Evolutionary conservation across 2,329 filamentous ascomycete species (phyloP).

Genomic region (Neophaeococcomyces mojaviensis): DNA sequence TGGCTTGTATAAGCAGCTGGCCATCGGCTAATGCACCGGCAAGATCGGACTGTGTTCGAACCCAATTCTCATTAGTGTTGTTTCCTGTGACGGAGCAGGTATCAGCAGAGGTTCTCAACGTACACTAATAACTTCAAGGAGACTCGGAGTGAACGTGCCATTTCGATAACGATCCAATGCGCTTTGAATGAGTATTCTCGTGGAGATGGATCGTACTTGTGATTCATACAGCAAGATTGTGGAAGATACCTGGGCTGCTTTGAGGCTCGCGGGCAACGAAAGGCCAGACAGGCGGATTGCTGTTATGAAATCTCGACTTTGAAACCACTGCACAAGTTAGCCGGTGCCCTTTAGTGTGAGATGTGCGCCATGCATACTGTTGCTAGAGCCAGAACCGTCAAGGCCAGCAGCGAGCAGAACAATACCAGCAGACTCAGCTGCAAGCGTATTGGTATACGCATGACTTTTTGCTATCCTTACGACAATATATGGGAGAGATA

Average conservation of each 20-base stretch:
- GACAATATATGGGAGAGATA: background rate
- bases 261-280: constrained; percentile 73
- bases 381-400: constrained; percentile 73
- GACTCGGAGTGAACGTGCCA: constrained; percentile 17
- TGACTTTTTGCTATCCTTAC: constrained; percentile 29
- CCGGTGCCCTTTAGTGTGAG: constrained; percentile 49
- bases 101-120: constrained; percentile 4
- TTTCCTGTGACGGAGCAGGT: constrained; percentile 37
- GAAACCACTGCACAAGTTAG: constrained; percentile 46
- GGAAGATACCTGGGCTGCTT: constrained; percentile 71
- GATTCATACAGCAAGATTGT: constrained; percentile 74
- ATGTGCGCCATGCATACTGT: constrained; percentile 36
- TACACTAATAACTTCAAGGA: constrained; percentile 2
- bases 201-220: constrained; percentile 63
- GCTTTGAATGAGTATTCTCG: constrained; percentile 48
- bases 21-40: constrained; percentile 59
- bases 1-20: constrained; percentile 59
- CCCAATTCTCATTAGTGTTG: constrained; percentile 53
- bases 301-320: constrained; percentile 55
- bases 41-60: constrained; percentile 55
- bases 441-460: constrained; percentile 82
- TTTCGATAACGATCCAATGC: constrained; percentile 44
- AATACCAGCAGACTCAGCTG: constrained; percentile 78
- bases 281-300: constrained; percentile 55
- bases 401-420: constrained; percentile 62